Evolutionary conservation across 2,329 filamentous ascomycete genomes (phyloP).

Genomic region (Cryphonectria carpinicola): DNA sequence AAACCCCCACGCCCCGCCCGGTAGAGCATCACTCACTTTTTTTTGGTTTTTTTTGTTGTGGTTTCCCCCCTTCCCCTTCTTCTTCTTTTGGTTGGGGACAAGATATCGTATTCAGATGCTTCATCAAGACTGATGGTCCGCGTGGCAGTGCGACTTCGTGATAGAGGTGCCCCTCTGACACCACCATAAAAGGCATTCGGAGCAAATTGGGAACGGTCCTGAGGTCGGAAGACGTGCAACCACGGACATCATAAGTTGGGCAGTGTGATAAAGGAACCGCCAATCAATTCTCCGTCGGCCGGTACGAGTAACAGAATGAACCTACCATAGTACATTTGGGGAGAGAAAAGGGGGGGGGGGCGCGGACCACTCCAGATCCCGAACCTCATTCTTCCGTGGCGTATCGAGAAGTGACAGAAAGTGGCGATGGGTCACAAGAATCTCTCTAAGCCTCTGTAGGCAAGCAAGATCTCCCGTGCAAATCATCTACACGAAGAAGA

Average conservation of each 20-base stretch:
- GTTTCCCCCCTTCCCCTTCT: no score
- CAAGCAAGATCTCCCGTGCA: neutral
- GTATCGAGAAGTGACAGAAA: neutral
- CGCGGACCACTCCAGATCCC: neutral
- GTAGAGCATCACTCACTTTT: neutral
- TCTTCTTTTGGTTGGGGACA: neutral
- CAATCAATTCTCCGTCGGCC: neutral
- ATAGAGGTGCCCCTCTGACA: neutral
- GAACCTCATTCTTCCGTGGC: neutral
- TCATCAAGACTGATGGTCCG: neutral
- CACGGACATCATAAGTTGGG: neutral
- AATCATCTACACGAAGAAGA: neutral
- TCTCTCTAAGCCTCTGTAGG: neutral
- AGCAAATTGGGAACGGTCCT: neutral
- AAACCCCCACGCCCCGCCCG: slow-evolving; percentile 13
- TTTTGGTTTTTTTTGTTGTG: neutral
- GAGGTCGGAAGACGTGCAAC: slow-evolving; percentile 4
- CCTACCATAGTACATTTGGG: neutral
- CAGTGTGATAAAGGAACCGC: neutral
- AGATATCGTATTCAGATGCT: neutral
- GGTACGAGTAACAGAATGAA: neutral
- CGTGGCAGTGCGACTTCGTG: neutral
- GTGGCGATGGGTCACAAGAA: neutral
- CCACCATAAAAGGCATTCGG: neutral
- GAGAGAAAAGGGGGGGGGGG: no score